A percentile compares a stretch with the other conserved stretches of the same genome.
Conservation (phyloP, 2,329 filamentous ascomycete species). For the Phoma sp. region DNA sequence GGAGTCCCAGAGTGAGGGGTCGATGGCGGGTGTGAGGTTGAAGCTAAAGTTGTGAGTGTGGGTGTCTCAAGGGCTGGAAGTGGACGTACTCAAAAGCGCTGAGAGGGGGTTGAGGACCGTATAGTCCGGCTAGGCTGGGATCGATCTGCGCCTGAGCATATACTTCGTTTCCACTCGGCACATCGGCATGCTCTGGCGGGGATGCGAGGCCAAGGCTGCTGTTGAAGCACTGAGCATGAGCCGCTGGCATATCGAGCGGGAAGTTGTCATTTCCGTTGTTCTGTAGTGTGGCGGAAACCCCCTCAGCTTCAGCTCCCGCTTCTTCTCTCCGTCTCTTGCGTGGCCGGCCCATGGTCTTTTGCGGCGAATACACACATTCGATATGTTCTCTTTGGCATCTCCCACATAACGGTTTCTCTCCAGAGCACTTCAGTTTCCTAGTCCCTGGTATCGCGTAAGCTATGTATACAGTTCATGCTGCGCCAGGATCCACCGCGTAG, state of each 20-base stretch:
- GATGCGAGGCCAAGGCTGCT: conserved; percentile 22
- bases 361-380: conserved; percentile 54
- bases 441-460: conserved; percentile 40
- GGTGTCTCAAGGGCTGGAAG: fast-evolving
- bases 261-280: not conserved
- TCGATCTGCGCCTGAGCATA: conserved; percentile 16
- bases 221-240: conserved; percentile 1
- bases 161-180: conserved; percentile 3
- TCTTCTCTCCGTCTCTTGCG: conserved; percentile 52
- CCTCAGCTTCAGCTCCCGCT: conserved; percentile 9
- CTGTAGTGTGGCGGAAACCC: not conserved
- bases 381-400: conserved; percentile 52
- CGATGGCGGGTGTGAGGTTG: conserved; percentile 18
- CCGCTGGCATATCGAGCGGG: conserved; percentile 1
- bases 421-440: conserved; percentile 58
- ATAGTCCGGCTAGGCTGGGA: conserved; percentile 7
- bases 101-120: conserved; percentile 6
- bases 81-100: conserved; percentile 22
- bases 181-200: conserved; percentile 17
- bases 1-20: conserved; percentile 37
- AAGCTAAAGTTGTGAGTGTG: not conserved
- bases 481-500: not conserved
- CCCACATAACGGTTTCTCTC: conserved; percentile 50
- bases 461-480: not conserved
- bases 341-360: conserved; percentile 59